Conservation (phyloP, 2,329 filamentous ascomycete species). For the Aspergillus quadrilineatus region DNA sequence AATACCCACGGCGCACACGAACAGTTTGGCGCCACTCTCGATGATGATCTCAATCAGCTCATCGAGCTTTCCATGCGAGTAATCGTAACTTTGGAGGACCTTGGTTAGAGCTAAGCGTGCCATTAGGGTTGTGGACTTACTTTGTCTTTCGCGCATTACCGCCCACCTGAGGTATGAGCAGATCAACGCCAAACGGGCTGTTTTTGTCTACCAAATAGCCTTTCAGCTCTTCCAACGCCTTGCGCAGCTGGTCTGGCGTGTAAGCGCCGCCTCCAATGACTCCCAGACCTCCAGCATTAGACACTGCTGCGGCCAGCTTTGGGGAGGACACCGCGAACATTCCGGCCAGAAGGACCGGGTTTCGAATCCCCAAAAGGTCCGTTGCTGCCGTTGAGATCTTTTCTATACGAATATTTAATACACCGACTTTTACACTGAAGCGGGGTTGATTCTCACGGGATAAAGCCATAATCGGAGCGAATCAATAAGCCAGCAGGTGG, state of each 20-base stretch:
- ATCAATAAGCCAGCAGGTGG: too few relatives aligned
- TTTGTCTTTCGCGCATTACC: slow-evolving; percentile 95
- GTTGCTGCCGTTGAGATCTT: too few relatives aligned
- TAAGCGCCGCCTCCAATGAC: slow-evolving; percentile 90
- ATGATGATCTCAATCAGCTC: slow-evolving; percentile 90
- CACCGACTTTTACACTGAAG: too few relatives aligned
- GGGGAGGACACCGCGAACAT: slow-evolving; percentile 99
- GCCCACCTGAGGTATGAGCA: slow-evolving; percentile 90
- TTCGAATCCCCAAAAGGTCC: slow-evolving; percentile 47
- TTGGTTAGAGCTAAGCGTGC: not conserved
- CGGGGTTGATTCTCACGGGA: too few relatives aligned
- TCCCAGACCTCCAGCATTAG: slow-evolving; percentile 92
- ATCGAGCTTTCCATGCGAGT: slow-evolving; percentile 97
- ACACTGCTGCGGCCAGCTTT: slow-evolving; percentile 93
- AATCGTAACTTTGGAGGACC: slow-evolving; percentile 56
- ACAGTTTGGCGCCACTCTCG: slow-evolving; percentile 83
- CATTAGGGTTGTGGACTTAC: slow-evolving; percentile 61
- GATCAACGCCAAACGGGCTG: slow-evolving; percentile 22
- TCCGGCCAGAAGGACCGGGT: slow-evolving; percentile 90
- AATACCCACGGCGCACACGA: slow-evolving; percentile 94
- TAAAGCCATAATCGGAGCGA: too few relatives aligned
- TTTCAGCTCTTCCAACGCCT: slow-evolving; percentile 76
- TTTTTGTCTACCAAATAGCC: too few relatives aligned
- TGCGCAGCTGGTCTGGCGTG: slow-evolving; percentile 58
- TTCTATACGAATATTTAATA: too few relatives aligned